phyloP scores from a whole-genome alignment of 139 green algal genomes.

The Micractinium conductrix region DNA sequence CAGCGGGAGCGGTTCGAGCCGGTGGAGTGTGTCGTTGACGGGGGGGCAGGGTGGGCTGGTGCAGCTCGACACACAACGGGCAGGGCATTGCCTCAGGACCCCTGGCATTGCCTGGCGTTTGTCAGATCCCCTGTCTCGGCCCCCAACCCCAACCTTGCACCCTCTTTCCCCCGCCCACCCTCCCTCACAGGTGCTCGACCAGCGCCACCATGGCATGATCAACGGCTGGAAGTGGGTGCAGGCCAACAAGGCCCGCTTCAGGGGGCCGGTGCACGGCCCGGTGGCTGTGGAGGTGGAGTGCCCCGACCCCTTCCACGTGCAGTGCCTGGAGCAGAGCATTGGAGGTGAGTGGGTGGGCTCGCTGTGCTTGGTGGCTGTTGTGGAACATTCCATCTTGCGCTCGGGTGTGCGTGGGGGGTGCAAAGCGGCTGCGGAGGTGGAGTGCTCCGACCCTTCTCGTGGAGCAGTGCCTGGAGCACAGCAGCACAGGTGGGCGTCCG shows the following conservation, averaged over 20 bases:
- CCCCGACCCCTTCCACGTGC: constrained; percentile 43
- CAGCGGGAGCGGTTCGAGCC: too few species aligned
- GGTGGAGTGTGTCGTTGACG: too few species aligned
- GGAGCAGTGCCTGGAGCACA: too few species aligned
- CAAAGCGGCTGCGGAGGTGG: too few species aligned
- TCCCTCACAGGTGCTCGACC: constrained; percentile 45
- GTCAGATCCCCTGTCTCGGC: not conserved
- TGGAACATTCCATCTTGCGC: not conserved
- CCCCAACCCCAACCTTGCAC: not conserved
- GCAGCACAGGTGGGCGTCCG: too few species aligned
- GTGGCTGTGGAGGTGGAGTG: constrained; percentile 70
- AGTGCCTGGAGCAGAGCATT: constrained; percentile 64
- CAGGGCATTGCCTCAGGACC: too few species aligned
- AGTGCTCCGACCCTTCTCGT: too few species aligned
- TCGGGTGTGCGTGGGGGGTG: too few species aligned
- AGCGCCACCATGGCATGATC: constrained; percentile 28
- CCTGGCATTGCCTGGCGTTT: too few species aligned
- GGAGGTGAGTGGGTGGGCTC: not conserved
- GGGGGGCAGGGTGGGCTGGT: too few species aligned
- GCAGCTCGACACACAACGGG: too few species aligned
- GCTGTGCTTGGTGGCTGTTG: not conserved
- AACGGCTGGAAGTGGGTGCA: constrained; percentile 50
- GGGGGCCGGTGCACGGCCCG: constrained; percentile 67
- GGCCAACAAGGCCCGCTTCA: constrained; percentile 50
- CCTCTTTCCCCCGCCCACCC: not conserved